Percentiles rank a stretch among this genome's conserved stretches.
Conservation (phyloP, 805 yeast genomes). For the Lachancea mirantina region DNA sequence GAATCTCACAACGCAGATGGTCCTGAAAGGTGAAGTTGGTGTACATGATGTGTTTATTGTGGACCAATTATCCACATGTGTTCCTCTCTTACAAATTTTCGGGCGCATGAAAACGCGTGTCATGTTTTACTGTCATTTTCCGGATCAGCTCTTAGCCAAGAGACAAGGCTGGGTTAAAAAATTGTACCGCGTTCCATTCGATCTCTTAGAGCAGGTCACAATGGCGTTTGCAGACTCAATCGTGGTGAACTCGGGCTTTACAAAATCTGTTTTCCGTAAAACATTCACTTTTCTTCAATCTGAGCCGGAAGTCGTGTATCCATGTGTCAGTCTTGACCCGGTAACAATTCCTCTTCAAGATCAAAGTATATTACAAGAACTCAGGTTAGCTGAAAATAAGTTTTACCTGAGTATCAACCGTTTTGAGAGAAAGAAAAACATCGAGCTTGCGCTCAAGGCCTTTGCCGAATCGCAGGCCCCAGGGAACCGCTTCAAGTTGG, state of each 20-base stretch:
- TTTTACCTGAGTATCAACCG: conserved; percentile 76
- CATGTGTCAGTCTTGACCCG: conserved; percentile 58
- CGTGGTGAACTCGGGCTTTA: conserved; percentile 84
- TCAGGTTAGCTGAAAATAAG: conserved; percentile 15
- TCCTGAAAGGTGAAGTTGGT: conserved; percentile 38
- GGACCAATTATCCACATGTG: conserved; percentile 81
- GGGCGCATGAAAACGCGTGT: conserved; percentile 43
- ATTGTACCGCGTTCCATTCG: conserved; percentile 76
- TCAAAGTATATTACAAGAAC: conserved; percentile 12
- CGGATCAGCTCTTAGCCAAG: conserved; percentile 72
- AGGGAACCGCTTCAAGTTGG: conserved; percentile 39
- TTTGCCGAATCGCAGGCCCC: conserved; percentile 38
- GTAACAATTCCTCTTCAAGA: conserved; percentile 13
- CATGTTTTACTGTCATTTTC: conserved; percentile 92
- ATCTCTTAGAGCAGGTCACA: conserved; percentile 72
- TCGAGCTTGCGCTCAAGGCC: conserved; percentile 68
- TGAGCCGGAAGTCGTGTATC: conserved; percentile 34
- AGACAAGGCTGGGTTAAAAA: conserved; percentile 49
- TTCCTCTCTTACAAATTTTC: conserved; percentile 52
- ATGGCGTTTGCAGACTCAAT: conserved; percentile 69
- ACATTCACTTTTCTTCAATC: conserved; percentile 45
- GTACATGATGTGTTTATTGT: conserved; percentile 68
- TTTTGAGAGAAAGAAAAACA: conserved; percentile 79
- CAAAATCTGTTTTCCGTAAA: conserved; percentile 56
- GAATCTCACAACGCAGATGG: conserved; percentile 47